Evolutionary conservation across 805 yeast genomes (phyloP), one percentile per base, ranked within the genome.

Genomic region (Ogataea thermomethanolica): DNA sequence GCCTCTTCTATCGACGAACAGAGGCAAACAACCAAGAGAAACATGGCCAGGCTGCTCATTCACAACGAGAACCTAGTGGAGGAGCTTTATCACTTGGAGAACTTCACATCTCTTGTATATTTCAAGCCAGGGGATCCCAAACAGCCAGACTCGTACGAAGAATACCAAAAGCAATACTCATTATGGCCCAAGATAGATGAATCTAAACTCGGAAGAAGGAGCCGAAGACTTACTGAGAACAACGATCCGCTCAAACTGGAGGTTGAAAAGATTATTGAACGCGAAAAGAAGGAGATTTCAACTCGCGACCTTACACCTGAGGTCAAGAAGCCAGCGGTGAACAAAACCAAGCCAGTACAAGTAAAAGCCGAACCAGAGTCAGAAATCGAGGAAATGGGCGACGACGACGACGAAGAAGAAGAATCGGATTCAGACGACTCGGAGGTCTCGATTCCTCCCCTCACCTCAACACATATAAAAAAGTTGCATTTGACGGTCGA

Each of bases 1-100:
- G 8, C 21, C 14, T 14, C 26, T 9, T 12, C 35, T 25, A 13
- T 15, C 8, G 27, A 30, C 9, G 41, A 37, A 31, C 35, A 37
- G 12, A 37, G 41, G 41, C 41, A 37, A 37, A 37, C 27, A 12
- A 33, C 42, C 17, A 38, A 32, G 29, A 26, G 66, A 17, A 60
- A 58, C 31, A 48, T 78, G 42, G 72, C 74, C 1, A 65, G 70
- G 5, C 45, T 78, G 39, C 58, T 71, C 26, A 59, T 71, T 11
- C 62, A 69, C 27, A 76, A 75, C 55, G 75, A 74, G 36, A 37
- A 73, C 5, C 57, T 75, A 20, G 65, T 76, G 0, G 76, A 78
- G 45, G 89, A 84, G 53, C 61, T 83, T 13, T 82, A 77, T 50
- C 87, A 83, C 54, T 59, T 84, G 21, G 64, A 70, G 41, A 76